These are phyloP conservation scores for Cardiospermum halicacabum DNA, from an alignment of 345 rosid species.

Conservation along the genomic window DNA sequence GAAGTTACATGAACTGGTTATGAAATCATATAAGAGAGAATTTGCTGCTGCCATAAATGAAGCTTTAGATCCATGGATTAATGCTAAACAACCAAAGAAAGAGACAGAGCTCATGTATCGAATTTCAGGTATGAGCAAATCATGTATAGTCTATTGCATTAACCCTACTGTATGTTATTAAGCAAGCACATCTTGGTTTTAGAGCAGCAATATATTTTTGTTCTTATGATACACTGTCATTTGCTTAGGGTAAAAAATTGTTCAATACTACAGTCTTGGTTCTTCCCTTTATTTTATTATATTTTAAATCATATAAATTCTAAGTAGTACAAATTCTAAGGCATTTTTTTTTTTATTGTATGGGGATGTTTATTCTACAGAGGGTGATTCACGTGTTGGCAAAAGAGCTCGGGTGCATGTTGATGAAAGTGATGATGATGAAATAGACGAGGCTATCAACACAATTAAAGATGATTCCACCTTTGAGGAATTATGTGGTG, in stretches of 20 bases:
- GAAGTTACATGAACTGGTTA: constrained; percentile 89
- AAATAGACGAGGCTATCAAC: constrained; percentile 45
- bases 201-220: neutral
- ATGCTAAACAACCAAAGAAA: constrained; percentile 87
- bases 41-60: constrained; percentile 96
- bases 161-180: neutral
- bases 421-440: constrained; percentile 66
- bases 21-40: constrained; percentile 96
- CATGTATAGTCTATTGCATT: neutral
- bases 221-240: too few species aligned
- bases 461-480: constrained; percentile 40
- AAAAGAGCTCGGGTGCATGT: constrained; percentile 72
- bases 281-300: constrained; percentile 10
- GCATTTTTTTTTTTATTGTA: constrained; percentile 13
- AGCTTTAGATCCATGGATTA: constrained; percentile 96
- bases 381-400: constrained; percentile 52
- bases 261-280: neutral
- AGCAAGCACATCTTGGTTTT: neutral
- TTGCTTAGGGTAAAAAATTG: neutral
- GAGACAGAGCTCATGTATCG: constrained; percentile 72
- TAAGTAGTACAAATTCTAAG: constrained; percentile 16
- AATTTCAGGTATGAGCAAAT: constrained; percentile 59
- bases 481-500: constrained; percentile 79
- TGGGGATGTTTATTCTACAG: constrained; percentile 35
- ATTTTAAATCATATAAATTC: constrained; percentile 1